Evolutionary conservation across 306 rosid species (phyloP).

Genomic region (Cicer yamashitae): DNA sequence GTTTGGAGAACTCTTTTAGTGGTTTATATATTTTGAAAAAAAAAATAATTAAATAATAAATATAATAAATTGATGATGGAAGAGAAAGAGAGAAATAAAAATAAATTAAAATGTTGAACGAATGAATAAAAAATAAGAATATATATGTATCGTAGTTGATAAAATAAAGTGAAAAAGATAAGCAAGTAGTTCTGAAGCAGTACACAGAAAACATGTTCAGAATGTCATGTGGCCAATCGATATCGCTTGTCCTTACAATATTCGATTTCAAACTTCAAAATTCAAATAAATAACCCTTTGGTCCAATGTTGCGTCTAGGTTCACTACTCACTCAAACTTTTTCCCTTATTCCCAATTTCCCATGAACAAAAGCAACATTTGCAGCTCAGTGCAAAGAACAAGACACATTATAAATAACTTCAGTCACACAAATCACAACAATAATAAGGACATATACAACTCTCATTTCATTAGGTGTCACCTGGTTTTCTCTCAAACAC

Average conservation of each 20-base stretch:
- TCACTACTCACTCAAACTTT: slow-evolving; percentile 42
- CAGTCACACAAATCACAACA: background rate
- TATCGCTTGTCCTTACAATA: slow-evolving; percentile 26
- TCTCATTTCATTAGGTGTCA: slow-evolving; percentile 2
- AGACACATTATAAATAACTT: slow-evolving; percentile 19
- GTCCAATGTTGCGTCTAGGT: slow-evolving; percentile 54
- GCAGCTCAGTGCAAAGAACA: slow-evolving; percentile 35
- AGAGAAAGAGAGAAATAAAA: no score
- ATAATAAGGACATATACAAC: background rate
- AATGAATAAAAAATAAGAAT: no score
- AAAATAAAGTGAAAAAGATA: slow-evolving; percentile 20
- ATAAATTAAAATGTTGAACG: no score
- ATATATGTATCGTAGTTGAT: no score
- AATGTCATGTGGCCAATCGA: slow-evolving; percentile 46
- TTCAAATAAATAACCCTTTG: slow-evolving; percentile 1
- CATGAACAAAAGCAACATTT: slow-evolving; percentile 40
- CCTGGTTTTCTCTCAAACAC: slow-evolving; percentile 28
- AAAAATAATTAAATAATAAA: no score
- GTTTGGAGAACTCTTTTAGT: no score
- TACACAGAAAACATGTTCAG: slow-evolving; percentile 35
- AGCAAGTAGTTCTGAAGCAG: background rate
- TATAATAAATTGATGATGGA: no score
- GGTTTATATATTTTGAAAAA: no score
- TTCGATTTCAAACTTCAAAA: slow-evolving; percentile 13
- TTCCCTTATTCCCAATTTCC: background rate